Conservation (phyloP, 345 rosid genomes). For the Boechera retrofracta region DNA sequence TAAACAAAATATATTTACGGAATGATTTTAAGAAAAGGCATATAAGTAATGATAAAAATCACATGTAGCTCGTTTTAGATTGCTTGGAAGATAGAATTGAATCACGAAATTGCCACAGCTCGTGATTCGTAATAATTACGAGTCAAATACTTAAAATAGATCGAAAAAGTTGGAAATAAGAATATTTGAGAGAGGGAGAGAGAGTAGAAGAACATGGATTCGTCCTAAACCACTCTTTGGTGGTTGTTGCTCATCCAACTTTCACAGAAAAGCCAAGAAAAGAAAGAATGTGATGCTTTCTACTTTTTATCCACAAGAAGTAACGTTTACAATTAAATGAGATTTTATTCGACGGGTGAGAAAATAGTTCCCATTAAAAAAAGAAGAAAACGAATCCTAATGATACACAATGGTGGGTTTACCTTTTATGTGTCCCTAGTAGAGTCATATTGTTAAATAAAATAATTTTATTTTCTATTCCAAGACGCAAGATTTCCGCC, state of each 20-base stretch:
- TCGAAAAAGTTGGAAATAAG: slow-evolving; percentile 27
- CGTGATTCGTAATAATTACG: slow-evolving; percentile 39
- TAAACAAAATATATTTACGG: neutral
- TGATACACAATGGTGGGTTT: slow-evolving; percentile 34
- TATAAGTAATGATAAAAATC: slow-evolving; percentile 29
- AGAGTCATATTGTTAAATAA: neutral
- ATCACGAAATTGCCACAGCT: slow-evolving; percentile 16
- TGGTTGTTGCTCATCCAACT: slow-evolving; percentile 21
- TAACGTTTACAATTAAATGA: slow-evolving; percentile 13
- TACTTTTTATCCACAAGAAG: slow-evolving; percentile 33
- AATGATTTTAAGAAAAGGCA: neutral
- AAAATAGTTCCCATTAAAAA: neutral
- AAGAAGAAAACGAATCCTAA: neutral
- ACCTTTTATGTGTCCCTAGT: slow-evolving; percentile 27
- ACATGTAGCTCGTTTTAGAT: slow-evolving; percentile 37
- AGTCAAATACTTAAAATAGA: slow-evolving; percentile 11
- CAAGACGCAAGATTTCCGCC: neutral
- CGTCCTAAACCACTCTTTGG: slow-evolving; percentile 37
- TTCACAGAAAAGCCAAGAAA: slow-evolving; percentile 39
- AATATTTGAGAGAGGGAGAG: slow-evolving; percentile 23
- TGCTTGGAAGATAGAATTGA: slow-evolving; percentile 20
- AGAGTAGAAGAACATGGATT: neutral
- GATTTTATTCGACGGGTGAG: neutral
- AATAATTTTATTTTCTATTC: neutral
- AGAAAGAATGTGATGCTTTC: slow-evolving; percentile 40